A percentile compares a stretch with the other conserved stretches of the same genome.
Conservation (phyloP, 139 green algal species). For the Coelastrella sp. region DNA sequence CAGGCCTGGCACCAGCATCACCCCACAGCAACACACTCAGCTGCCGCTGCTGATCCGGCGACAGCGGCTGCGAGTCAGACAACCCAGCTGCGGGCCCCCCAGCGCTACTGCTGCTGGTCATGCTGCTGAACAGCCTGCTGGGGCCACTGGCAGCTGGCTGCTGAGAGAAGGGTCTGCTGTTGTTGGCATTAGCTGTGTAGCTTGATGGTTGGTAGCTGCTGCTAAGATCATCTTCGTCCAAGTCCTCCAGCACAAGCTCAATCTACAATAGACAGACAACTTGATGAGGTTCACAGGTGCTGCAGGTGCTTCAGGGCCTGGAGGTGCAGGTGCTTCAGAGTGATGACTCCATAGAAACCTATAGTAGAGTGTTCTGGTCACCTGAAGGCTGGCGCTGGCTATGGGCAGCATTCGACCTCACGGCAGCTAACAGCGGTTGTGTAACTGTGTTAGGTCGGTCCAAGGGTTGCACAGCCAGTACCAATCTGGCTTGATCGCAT, state of each 20-base stretch:
- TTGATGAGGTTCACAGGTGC: no score
- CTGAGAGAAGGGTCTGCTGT: not conserved
- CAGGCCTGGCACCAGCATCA: not conserved
- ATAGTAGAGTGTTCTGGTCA: no score
- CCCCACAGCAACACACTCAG: conserved; percentile 30
- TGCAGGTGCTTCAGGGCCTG: no score
- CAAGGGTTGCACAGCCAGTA: no score
- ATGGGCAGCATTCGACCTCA: no score
- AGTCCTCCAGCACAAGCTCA: conserved; percentile 33
- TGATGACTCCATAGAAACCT: no score
- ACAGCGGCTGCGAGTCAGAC: not conserved
- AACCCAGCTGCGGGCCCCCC: not conserved
- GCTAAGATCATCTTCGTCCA: not conserved
- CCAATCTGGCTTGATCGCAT: no score
- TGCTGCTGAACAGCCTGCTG: conserved; percentile 19
- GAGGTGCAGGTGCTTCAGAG: not conserved
- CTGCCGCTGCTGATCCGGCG: conserved; percentile 30
- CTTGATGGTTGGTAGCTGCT: not conserved
- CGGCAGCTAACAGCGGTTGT: no score
- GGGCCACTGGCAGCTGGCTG: not conserved
- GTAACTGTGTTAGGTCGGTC: no score
- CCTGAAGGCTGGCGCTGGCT: no score
- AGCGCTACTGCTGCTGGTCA: not conserved
- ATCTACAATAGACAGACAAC: not conserved
- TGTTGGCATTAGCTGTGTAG: not conserved